Conservation (phyloP, 805 yeast genomes). For the Zygotorulaspora chibaensis region DNA sequence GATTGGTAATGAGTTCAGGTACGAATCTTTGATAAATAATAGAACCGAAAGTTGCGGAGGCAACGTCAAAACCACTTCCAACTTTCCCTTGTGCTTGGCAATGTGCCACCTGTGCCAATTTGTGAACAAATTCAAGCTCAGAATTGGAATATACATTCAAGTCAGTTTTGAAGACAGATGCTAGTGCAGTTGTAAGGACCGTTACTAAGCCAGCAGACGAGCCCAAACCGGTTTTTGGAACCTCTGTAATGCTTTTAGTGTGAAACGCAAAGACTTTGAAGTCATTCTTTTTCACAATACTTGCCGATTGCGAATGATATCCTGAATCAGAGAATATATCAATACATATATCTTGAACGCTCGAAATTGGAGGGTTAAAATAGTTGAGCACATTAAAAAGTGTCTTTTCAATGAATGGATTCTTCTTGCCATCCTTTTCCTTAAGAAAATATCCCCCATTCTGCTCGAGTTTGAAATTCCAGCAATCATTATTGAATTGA, state of each 20-base stretch:
- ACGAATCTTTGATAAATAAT: slow-evolving; percentile 74
- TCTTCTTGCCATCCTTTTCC: slow-evolving; percentile 39
- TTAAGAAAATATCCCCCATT: slow-evolving; percentile 17
- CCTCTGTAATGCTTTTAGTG: slow-evolving; percentile 53
- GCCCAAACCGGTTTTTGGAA: slow-evolving; percentile 92
- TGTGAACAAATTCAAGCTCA: slow-evolving; percentile 53
- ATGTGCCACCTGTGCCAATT: slow-evolving; percentile 83
- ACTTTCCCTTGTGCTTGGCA: slow-evolving; percentile 92
- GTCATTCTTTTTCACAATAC: slow-evolving; percentile 36
- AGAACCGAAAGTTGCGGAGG: slow-evolving; percentile 90
- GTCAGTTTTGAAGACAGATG: slow-evolving; percentile 42
- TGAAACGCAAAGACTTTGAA: slow-evolving; percentile 56
- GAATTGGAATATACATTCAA: slow-evolving; percentile 30
- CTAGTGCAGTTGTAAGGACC: slow-evolving; percentile 66
- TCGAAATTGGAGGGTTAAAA: slow-evolving; percentile 34
- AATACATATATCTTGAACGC: slow-evolving; percentile 40
- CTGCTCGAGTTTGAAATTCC: slow-evolving; percentile 49
- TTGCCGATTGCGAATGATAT: slow-evolving; percentile 72
- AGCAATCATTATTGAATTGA: slow-evolving; percentile 66
- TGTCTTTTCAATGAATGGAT: slow-evolving; percentile 74
- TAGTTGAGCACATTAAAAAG: slow-evolving; percentile 54
- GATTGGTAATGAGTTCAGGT: slow-evolving; percentile 45
- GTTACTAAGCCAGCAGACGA: slow-evolving; percentile 93
- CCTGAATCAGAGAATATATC: slow-evolving; percentile 80
- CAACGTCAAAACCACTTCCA: slow-evolving; percentile 97